These are phyloP conservation scores for Lactifluus volemus DNA, from an alignment of 768 basidiomycete species.

Conservation along the genomic window DNA sequence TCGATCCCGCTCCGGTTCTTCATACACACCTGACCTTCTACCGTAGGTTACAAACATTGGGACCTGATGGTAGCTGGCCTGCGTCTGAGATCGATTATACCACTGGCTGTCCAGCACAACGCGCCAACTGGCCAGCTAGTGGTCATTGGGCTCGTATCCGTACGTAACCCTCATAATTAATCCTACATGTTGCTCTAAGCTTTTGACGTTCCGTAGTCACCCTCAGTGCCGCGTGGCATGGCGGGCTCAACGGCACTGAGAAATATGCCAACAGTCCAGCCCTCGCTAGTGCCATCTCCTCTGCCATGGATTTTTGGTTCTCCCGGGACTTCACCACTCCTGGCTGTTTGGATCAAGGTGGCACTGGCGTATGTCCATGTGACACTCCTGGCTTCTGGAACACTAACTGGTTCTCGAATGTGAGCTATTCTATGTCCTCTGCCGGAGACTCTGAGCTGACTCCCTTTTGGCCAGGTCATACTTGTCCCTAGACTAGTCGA, in stretches of 20 bases:
- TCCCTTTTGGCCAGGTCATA: conserved; percentile 13
- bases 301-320: conserved; percentile 28
- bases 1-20: background rate
- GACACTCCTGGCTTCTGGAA: conserved; percentile 23
- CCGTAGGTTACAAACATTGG: conserved; percentile 18
- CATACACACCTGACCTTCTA: background rate
- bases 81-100: conserved; percentile 25
- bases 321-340: conserved; percentile 23
- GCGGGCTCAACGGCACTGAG: conserved; percentile 14
- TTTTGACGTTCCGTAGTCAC: conserved; percentile 13
- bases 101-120: conserved; percentile 27
- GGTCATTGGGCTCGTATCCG: conserved; percentile 24
- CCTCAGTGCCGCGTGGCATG: conserved; percentile 22
- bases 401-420: conserved; percentile 19
- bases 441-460: background rate
- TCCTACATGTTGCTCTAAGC: background rate
- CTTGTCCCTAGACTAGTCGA: conserved; percentile 14
- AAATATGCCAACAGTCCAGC: conserved; percentile 10
- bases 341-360: conserved; percentile 25
- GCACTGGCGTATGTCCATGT: conserved; percentile 24
- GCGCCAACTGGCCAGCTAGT: conserved; percentile 31
- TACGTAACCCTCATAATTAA: conserved; percentile 7
- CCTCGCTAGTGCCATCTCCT: conserved; percentile 18
- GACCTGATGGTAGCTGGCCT: conserved; percentile 20
- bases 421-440: background rate